Evolutionary conservation across 768 basidiomycete species (phyloP).

Genomic region (Cyclocybe cylindracea): DNA sequence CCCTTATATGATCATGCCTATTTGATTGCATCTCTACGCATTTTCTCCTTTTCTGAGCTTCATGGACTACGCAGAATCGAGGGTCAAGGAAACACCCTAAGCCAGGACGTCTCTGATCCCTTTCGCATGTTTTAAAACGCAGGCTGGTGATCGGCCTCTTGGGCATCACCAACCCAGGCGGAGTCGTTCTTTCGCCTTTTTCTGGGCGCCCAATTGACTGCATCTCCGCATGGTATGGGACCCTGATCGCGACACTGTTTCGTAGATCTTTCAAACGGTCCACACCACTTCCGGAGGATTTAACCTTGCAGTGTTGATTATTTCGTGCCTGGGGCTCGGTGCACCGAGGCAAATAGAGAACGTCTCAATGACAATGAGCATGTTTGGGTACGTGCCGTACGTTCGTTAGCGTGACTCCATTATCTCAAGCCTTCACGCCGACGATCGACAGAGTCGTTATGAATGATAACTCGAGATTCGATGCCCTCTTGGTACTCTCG

Average conservation of each 20-base stretch:
- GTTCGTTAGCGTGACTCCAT: background rate
- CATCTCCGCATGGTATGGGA: constrained; percentile 66
- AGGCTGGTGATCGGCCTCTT: constrained; percentile 59
- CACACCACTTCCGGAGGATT: constrained; percentile 61
- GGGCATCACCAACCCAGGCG: constrained; percentile 59
- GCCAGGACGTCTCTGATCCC: too few relatives aligned
- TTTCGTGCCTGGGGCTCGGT: constrained; percentile 63
- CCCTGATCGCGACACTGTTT: constrained; percentile 47
- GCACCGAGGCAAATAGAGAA: constrained; percentile 62
- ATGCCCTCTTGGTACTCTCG: constrained; percentile 64
- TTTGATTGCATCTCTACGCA: too few relatives aligned
- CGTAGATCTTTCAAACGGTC: constrained; percentile 52
- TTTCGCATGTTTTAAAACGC: background rate
- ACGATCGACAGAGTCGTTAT: constrained; percentile 17
- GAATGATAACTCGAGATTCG: constrained; percentile 57
- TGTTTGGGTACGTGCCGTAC: constrained; percentile 45
- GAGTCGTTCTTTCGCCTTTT: constrained; percentile 57
- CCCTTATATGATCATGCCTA: too few relatives aligned
- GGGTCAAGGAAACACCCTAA: too few relatives aligned
- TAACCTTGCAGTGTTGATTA: constrained; percentile 58
- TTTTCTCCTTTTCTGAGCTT: too few relatives aligned
- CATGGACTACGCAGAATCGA: too few relatives aligned
- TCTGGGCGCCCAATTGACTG: constrained; percentile 60
- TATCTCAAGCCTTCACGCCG: constrained; percentile 3
- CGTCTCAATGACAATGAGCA: constrained; percentile 53